Percentiles rank a stretch among this genome's conserved stretches.
phyloP scores from a whole-genome alignment of 441 rosid genomes.

The Adansonia madagascariensis region DNA sequence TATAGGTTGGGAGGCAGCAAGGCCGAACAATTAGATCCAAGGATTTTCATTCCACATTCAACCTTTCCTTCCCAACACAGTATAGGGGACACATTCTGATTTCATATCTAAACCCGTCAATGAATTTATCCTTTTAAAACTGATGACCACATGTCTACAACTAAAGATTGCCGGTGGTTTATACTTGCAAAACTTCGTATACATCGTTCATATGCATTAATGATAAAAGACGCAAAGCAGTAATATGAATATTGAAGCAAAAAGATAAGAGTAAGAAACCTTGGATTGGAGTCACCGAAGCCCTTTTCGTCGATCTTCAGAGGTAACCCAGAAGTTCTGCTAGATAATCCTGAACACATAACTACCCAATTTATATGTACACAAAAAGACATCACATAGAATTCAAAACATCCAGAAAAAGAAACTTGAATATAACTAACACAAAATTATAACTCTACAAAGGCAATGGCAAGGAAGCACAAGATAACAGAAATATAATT shows the following conservation, averaged over 20 bases:
- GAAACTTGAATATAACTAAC: not conserved
- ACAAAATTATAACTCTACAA: constrained; percentile 17
- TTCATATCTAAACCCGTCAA: not conserved
- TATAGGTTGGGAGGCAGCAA: not conserved
- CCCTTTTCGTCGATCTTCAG: constrained; percentile 40
- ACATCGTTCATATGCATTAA: not conserved
- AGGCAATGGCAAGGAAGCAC: not conserved
- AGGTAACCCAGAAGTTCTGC: constrained; percentile 45
- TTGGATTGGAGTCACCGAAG: constrained; percentile 35
- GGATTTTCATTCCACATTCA: not conserved
- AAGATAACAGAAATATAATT: not conserved
- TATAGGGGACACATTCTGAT: not conserved
- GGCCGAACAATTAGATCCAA: not conserved
- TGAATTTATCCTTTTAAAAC: not conserved
- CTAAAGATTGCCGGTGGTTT: not conserved
- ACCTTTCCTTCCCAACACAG: not conserved
- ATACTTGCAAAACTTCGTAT: not conserved
- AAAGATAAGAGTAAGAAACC: constrained; percentile 39
- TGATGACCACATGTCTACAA: not conserved
- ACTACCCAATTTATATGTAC: not conserved
- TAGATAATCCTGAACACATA: constrained; percentile 56
- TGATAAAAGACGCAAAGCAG: not conserved
- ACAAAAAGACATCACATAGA: not conserved
- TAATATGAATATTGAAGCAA: constrained; percentile 16
- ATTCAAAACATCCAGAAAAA: not conserved